Base-by-base conservation (phyloP, 257 asterid genomes). In the Nicotiana knightiana region DNA sequence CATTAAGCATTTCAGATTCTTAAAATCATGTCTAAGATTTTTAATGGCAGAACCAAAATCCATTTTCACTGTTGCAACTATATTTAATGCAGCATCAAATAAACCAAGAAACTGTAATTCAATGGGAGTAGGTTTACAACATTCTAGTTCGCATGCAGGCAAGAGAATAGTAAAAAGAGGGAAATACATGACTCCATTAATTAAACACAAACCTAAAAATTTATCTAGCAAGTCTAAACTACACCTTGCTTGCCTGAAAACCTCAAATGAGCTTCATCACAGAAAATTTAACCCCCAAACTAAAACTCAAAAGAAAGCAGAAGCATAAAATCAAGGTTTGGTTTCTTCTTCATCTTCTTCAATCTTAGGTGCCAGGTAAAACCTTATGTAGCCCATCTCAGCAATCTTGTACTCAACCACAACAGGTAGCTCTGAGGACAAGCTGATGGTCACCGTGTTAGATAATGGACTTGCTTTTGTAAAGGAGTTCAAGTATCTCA, bases 321-420 rank as follows among this genome's bases (percentile, higher is more conserved):
- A 11, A 59, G 5, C 43, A 28, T 16, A 26, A 80, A 53, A 66
- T 92, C 85, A 93, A 85, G 97, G 85, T 58, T 92, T 90, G 3
- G 89, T 55, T 30, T 93, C 97, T 75, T 90, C 98, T 3, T 90
- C 97, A 2, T 95, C 97, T 77, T 95, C 97, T 85, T 95, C 99
- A 11, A 95, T 92, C 91, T 93, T 93, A 39, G 99, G 99, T 17
- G 97, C 98, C 90, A 93, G 63, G 81, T 92, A 93, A 83, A 88
- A 95, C 76, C 97, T 89, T 32, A 95, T 76, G 81, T 93, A 90
- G n/a, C 98, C 99, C 97, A 93, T 93, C 85, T 95, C 98, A 2
- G 97, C 99, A 87, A 95, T 88, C 93, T 93, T 95, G 91, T 93
- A 92, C 88, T 93, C 99, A 1, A 95, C 97, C 87, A 92, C 98